Base-by-base conservation (phyloP, 495 filamentous ascomycete genomes). In the Filosporella fistucella region DNA sequence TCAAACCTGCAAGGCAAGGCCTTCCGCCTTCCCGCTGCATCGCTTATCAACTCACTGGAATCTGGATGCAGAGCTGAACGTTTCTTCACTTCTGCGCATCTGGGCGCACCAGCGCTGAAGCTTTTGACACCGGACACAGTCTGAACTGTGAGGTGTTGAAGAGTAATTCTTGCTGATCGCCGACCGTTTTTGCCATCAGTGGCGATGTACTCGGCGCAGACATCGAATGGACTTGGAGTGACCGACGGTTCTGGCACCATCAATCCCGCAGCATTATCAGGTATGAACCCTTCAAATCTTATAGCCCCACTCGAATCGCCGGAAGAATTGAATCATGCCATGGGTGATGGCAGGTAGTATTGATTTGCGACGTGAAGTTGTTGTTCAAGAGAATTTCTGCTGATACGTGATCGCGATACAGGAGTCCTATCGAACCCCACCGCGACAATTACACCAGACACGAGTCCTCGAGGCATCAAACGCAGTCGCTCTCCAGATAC, bases 401-500 rank as follows among this genome's bases (percentile, higher is more conserved):
- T n/a, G n/a, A n/a, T n/a, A n/a, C n/a, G n/a, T n/a, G n/a, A n/a
- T n/a, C n/a, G n/a, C n/a, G n/a, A n/a, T n/a, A n/a, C n/a, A n/a
- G 52, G 50, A 54, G 45, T 47, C 35, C 21, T 54, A 32, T 35
- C 59, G 18, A 67, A 66, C 54, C 63, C 63, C 33, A 61, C 66
- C 61, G 59, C 71, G 54, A 60, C 65, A 52, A 68, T 71, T 57
- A 71, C 72, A 53, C 67, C 67, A 16, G 74, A 75, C 59, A 64
- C 47, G 6, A 75, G 62, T 50, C 80, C 89, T 54, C 84, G 93
- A 63, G 89, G 90, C 52, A 66, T 88, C 62, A 98, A 97, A 74
- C 82, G 93, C 68, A 93, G 88, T 79, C 89, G 89, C 47, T 96
- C 93, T 43, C 91, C 94, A 56, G 73, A 73, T 45, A 62, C 66